Conservation (phyloP, 2,329 filamentous ascomycete species). For the Microcyclosporella mali region DNA sequence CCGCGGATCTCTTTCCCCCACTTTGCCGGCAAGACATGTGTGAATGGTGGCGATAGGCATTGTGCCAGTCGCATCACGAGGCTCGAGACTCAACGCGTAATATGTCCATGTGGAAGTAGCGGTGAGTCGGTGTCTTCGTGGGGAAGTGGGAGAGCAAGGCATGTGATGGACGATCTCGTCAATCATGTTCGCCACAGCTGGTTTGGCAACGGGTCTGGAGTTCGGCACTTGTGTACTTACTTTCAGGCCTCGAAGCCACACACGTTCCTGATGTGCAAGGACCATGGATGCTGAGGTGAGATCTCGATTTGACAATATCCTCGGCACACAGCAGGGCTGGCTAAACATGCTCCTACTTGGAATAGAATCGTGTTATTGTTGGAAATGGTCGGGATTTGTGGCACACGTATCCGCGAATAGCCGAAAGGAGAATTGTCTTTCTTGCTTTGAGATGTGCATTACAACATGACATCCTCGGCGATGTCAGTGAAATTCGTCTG, state of each 20-base stretch:
- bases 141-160: neutral
- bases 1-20: too few species aligned
- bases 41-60: too few species aligned
- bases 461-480: too few species aligned
- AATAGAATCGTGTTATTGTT: too few species aligned
- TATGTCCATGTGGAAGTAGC: neutral
- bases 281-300: neutral
- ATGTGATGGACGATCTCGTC: neutral
- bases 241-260: neutral
- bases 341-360: constrained; percentile 3
- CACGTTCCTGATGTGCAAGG: neutral
- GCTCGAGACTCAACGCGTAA: neutral
- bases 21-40: too few species aligned
- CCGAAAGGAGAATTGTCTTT: too few species aligned
- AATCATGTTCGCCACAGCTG: neutral
- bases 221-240: neutral
- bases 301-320: constrained; percentile 6
- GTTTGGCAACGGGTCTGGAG: neutral
- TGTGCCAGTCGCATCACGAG: too few species aligned
- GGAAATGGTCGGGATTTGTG: too few species aligned
- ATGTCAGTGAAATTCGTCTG: too few species aligned
- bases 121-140: neutral
- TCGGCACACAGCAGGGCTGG: neutral
- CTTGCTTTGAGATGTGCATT: too few species aligned
- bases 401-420: too few species aligned